Conservation (phyloP, 768 basidiomycete species). For the Leccinum barrowsii region DNA sequence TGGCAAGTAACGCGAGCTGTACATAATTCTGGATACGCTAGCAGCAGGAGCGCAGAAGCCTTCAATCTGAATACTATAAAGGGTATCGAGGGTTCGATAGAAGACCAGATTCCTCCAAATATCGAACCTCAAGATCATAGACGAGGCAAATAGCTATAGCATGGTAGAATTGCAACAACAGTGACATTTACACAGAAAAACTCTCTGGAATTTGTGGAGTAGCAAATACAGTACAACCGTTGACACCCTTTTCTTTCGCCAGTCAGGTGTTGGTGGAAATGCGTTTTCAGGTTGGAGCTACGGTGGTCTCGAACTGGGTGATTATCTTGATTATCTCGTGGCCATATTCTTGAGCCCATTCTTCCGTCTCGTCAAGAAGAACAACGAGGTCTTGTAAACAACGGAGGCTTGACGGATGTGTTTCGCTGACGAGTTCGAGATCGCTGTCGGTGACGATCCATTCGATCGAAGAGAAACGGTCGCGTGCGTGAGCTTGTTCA, state of each 20-base stretch:
- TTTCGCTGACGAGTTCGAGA: background rate
- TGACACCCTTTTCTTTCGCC: background rate
- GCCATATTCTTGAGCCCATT: background rate
- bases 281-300: background rate
- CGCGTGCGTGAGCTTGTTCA: background rate
- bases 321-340: background rate
- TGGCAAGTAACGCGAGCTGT: background rate
- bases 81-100: too few species aligned
- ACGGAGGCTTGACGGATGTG: background rate
- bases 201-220: background rate
- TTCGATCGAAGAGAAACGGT: background rate
- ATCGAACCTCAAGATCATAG: too few species aligned
- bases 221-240: background rate
- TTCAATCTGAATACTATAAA: too few species aligned
- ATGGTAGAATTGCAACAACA: background rate
- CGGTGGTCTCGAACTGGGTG: background rate
- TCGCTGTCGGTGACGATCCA: background rate
- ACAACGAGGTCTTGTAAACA: background rate
- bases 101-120: too few species aligned
- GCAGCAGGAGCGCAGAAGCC: too few species aligned
- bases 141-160: too few species aligned
- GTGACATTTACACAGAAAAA: background rate
- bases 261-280: background rate
- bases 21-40: too few species aligned
- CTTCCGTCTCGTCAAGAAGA: background rate